A percentile compares a stretch with the other conserved stretches of the same genome.
These are phyloP conservation scores for Mrakiaceae sp. DNA, from an alignment of 1,284 basidiomycete genomes.

Conservation along the genomic window DNA sequence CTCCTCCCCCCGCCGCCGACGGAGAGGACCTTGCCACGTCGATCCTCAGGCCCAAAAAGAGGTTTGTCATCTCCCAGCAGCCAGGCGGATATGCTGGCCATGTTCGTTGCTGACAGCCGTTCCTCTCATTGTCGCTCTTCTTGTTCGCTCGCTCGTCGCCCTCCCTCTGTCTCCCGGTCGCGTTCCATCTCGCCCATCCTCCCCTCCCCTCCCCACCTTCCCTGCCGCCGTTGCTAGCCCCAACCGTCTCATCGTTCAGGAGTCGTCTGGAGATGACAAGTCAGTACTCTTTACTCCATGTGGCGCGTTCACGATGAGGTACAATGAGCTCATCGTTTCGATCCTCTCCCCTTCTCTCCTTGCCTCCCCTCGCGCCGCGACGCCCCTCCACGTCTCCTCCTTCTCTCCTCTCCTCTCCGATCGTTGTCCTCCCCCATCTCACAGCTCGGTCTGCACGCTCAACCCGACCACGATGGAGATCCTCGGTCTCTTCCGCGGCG, in stretches of 20 bases:
- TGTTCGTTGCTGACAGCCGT: background rate
- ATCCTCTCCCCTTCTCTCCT: background rate
- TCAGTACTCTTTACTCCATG: conserved; percentile 36
- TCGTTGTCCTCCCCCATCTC: background rate
- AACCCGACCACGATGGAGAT: conserved; percentile 95
- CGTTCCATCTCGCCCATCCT: conserved; percentile 13
- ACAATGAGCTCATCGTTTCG: background rate
- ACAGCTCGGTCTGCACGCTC: conserved; percentile 66
- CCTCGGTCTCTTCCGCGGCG: conserved; percentile 86
- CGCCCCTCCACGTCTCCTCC: background rate
- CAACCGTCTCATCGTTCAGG: conserved; percentile 88
- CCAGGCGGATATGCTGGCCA: background rate
- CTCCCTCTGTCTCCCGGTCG: conserved; percentile 17
- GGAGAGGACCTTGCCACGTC: conserved; percentile 75
- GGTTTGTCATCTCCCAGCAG: conserved; percentile 47
- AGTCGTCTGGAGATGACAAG: conserved; percentile 81
- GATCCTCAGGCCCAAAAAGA: conserved; percentile 89
- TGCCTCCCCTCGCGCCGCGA: background rate
- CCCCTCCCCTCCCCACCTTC: background rate
- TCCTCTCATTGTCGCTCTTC: background rate
- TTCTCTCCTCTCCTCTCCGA: background rate
- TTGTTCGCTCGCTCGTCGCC: conserved; percentile 5
- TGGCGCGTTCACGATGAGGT: background rate
- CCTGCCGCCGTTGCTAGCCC: conserved; percentile 46
- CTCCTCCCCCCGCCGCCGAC: background rate